A percentile compares a stretch with the other conserved stretches of the same genome.
phyloP scores from a whole-genome alignment of 2,329 filamentous ascomycete genomes.

The Beauveria asiatica region DNA sequence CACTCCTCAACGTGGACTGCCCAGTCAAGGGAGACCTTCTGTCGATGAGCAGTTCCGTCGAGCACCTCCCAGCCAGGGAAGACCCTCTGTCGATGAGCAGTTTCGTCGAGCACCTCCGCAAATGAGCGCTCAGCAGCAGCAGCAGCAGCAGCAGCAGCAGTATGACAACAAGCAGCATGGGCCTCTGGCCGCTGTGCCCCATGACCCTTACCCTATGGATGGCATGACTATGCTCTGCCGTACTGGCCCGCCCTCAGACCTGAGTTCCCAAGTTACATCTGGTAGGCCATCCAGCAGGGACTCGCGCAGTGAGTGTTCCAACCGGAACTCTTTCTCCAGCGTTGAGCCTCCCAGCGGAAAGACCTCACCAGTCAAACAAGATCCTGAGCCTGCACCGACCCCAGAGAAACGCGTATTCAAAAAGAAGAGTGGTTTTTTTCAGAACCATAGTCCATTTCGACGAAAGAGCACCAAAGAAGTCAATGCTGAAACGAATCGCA shows the following conservation, averaged over 20 bases:
- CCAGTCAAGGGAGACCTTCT: slow-evolving; percentile 12
- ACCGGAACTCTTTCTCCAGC: slow-evolving; percentile 81
- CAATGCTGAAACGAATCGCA: slow-evolving; percentile 38
- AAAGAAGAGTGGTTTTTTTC: slow-evolving; percentile 81
- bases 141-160: neutral
- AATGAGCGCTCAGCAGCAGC: slow-evolving; percentile 11
- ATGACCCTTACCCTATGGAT: slow-evolving; percentile 89
- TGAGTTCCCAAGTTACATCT: slow-evolving; percentile 41
- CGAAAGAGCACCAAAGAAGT: slow-evolving; percentile 79
- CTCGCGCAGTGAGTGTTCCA: slow-evolving; percentile 84
- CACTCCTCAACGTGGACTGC: slow-evolving; percentile 40
- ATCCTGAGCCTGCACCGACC: slow-evolving; percentile 36
- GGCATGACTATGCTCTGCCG: slow-evolving; percentile 97
- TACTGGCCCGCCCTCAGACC: slow-evolving; percentile 55
- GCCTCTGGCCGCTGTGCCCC: slow-evolving; percentile 62
- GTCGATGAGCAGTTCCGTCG: slow-evolving; percentile 35
- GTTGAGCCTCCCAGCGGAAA: slow-evolving; percentile 69
- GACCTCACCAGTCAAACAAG: slow-evolving; percentile 64
- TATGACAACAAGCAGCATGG: slow-evolving; percentile 40
- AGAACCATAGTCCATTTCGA: slow-evolving; percentile 84
- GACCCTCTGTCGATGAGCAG: slow-evolving; percentile 13
- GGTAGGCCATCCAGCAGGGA: slow-evolving; percentile 76
- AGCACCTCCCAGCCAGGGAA: slow-evolving; percentile 15
- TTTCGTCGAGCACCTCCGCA: slow-evolving; percentile 16
- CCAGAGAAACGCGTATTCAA: slow-evolving; percentile 60